A percentile compares a stretch with the other conserved stretches of the same genome.
phyloP scores from a whole-genome alignment of 2,329 filamentous ascomycete genomes.

The Westerdykella aurantiaca region DNA sequence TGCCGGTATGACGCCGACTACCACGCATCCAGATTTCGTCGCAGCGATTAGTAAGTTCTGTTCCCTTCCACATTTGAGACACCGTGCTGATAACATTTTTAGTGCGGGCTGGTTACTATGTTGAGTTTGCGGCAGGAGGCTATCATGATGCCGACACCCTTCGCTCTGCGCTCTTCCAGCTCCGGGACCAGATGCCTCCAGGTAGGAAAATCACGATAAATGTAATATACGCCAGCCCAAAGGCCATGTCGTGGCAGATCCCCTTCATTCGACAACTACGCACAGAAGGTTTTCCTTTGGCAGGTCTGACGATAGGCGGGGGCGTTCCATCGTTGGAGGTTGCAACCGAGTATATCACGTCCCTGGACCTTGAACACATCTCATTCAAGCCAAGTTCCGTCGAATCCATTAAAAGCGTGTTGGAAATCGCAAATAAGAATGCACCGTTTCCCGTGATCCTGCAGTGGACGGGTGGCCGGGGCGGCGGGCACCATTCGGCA shows the following conservation, averaged over 20 bases:
- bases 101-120: conserved; percentile 70
- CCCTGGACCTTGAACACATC: conserved; percentile 87
- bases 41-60: conserved; percentile 73
- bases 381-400: conserved; percentile 88
- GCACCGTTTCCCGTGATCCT: conserved; percentile 87
- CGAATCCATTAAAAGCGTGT: conserved; percentile 80
- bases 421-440: conserved; percentile 93
- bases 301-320: conserved; percentile 86
- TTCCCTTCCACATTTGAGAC: too few species aligned
- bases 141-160: conserved; percentile 80
- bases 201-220: conserved; percentile 87
- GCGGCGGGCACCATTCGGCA: conserved; percentile 89
- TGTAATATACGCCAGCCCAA: conserved; percentile 84
- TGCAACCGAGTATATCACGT: conserved; percentile 78
- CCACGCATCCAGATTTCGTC: conserved; percentile 86
- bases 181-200: conserved; percentile 75
- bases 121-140: conserved; percentile 83
- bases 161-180: conserved; percentile 76
- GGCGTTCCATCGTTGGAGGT: conserved; percentile 92
- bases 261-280: conserved; percentile 74
- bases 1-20: conserved; percentile 88
- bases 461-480: conserved; percentile 92
- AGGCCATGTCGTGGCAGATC: conserved; percentile 89
- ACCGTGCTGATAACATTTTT: too few species aligned
- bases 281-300: conserved; percentile 81